Evolutionary conservation across 2,329 filamentous ascomycete genomes (phyloP).

Genomic region (Zymoseptoria tritici): DNA sequence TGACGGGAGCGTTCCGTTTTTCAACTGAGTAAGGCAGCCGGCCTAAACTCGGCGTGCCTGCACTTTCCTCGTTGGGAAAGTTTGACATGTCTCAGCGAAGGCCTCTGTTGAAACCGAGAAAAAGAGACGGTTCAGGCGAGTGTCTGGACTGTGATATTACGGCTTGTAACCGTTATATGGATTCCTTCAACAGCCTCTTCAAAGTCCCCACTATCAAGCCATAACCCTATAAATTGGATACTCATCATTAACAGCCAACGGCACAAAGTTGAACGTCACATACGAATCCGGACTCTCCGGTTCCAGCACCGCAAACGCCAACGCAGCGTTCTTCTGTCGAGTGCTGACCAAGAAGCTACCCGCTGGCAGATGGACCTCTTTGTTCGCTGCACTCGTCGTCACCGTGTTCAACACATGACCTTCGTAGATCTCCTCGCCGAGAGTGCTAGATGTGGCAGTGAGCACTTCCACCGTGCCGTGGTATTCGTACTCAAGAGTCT

Average conservation of each 20-base stretch:
- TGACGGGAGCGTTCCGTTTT: too few species aligned
- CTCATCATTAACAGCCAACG: slow-evolving; percentile 18
- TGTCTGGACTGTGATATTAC: too few species aligned
- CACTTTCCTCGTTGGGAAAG: too few species aligned
- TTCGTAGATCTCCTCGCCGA: slow-evolving; percentile 18
- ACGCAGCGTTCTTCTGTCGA: slow-evolving; percentile 22
- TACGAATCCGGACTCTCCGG: slow-evolving; percentile 23
- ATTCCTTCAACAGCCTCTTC: too few species aligned
- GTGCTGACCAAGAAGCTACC: slow-evolving; percentile 21
- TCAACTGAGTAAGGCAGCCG: too few species aligned
- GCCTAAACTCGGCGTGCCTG: too few species aligned
- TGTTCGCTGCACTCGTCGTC: slow-evolving; percentile 9
- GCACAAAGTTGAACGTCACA: slow-evolving; percentile 18
- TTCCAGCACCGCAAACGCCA: slow-evolving; percentile 21
- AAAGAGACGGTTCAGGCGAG: too few species aligned
- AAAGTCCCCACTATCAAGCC: neutral
- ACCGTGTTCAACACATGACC: slow-evolving; percentile 21
- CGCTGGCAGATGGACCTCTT: slow-evolving; percentile 16
- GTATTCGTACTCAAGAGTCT: slow-evolving; percentile 18
- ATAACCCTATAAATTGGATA: slow-evolving; percentile 15
- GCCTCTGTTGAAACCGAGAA: too few species aligned
- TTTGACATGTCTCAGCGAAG: too few species aligned
- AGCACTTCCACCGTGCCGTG: slow-evolving; percentile 19
- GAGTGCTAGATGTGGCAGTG: slow-evolving; percentile 12
- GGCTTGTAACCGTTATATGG: too few species aligned